Evolutionary conservation across 352 stramenopile species (phyloP).

Genomic region (Phytophthora pini): DNA sequence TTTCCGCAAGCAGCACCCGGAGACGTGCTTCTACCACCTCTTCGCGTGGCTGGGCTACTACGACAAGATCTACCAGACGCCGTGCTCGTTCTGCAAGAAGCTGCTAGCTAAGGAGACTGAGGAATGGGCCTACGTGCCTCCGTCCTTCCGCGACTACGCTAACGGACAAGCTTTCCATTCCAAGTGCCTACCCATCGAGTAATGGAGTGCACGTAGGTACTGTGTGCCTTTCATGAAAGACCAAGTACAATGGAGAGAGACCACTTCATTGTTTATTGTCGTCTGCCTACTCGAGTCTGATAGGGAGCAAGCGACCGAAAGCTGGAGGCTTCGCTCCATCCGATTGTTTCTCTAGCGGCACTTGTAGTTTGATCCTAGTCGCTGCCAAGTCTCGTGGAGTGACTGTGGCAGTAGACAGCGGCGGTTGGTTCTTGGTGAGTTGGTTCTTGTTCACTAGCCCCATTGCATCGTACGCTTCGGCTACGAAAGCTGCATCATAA

Average conservation of each 20-base stretch:
- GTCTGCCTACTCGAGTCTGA: constrained; percentile 53
- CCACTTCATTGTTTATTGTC: constrained; percentile 11
- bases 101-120: constrained; percentile 84
- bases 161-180: constrained; percentile 84
- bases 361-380: constrained; percentile 49
- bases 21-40: constrained; percentile 89
- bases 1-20: constrained; percentile 85
- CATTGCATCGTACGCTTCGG: constrained; percentile 72
- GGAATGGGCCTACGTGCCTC: constrained; percentile 81
- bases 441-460: constrained; percentile 55
- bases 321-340: constrained; percentile 17
- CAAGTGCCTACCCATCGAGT: constrained; percentile 80
- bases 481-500: constrained; percentile 56
- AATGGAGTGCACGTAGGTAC: constrained; percentile 7
- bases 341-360: constrained; percentile 14
- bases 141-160: constrained; percentile 87
- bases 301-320: constrained; percentile 72
- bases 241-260: constrained; percentile 8
- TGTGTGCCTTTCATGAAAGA: not conserved
- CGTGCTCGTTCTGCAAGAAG: constrained; percentile 87
- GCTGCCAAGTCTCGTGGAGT: constrained; percentile 59
- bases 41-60: constrained; percentile 89
- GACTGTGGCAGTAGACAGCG: constrained; percentile 43
- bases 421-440: constrained; percentile 37
- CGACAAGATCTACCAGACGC: constrained; percentile 91